A percentile compares a stretch with the other conserved stretches of the same genome.
Evolutionary conservation across 371 early-diverging fungal species (phyloP).

Genomic region (Mortierella sp.): DNA sequence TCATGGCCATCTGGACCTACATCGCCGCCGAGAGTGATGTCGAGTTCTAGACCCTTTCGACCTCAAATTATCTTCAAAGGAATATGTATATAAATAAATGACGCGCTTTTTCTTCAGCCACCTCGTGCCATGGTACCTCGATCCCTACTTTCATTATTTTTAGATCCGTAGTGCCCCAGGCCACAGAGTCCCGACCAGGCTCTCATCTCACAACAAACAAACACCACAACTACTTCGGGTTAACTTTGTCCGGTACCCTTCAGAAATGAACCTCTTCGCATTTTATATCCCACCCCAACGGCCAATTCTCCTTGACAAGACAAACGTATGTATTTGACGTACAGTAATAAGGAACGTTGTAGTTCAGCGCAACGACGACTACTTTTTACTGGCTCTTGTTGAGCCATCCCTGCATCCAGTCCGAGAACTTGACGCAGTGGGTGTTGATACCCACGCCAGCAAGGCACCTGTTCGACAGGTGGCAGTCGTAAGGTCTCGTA

Average conservation of each 20-base stretch:
- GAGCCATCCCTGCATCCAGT: conserved; percentile 65
- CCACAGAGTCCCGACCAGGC: not conserved
- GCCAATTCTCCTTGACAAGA: not conserved
- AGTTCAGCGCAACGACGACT: not conserved
- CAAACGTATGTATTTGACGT: not conserved
- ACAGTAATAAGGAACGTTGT: not conserved
- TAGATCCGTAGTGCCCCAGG: not conserved
- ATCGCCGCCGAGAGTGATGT: conserved; percentile 59
- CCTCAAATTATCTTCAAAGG: not conserved
- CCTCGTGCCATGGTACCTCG: not conserved
- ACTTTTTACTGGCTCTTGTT: conserved; percentile 5
- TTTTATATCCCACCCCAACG: not conserved
- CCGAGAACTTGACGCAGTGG: conserved; percentile 65
- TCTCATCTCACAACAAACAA: not conserved
- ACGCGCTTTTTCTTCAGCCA: not conserved
- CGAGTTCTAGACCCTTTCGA: conserved; percentile 18
- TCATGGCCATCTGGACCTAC: conserved; percentile 67
- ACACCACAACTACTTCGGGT: not conserved
- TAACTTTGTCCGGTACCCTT: not conserved
- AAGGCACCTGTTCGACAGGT: conserved; percentile 71
- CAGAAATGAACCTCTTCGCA: not conserved
- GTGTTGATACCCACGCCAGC: conserved; percentile 67
- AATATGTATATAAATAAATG: not conserved
- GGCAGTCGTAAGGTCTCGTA: conserved; percentile 74
- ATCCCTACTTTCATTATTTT: not conserved